These are phyloP conservation scores for Psilocybe tampanensis DNA, from an alignment of 768 basidiomycete species.

Conservation along the genomic window DNA sequence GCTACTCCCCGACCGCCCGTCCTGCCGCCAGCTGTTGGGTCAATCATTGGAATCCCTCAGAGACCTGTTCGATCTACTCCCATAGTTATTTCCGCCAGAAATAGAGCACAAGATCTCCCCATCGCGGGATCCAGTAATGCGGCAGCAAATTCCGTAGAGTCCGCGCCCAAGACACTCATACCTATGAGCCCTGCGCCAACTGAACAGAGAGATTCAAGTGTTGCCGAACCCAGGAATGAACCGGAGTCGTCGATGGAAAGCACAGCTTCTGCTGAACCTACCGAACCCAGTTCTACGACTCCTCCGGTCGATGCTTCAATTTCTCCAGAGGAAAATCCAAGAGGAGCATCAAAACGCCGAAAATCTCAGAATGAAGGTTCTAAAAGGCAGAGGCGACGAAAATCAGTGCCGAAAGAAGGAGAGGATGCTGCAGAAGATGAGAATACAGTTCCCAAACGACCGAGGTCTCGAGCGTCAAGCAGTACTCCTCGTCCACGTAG, in stretches of 20 bases:
- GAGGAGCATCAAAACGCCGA: neutral
- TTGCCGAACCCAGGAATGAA: too few relatives aligned
- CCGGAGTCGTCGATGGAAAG: neutral
- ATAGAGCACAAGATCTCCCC: neutral
- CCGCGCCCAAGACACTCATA: neutral
- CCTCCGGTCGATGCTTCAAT: neutral
- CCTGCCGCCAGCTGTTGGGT: slow-evolving; percentile 5
- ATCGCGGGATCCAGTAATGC: neutral
- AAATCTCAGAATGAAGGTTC: slow-evolving; percentile 3
- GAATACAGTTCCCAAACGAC: slow-evolving; percentile 11
- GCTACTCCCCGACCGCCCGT: neutral
- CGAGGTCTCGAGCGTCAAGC: slow-evolving; percentile 23
- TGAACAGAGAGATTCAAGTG: too few relatives aligned
- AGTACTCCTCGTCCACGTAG: slow-evolving; percentile 38
- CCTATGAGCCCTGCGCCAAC: too few relatives aligned
- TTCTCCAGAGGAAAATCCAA: neutral
- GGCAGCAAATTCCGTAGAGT: neutral
- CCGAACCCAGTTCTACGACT: slow-evolving; percentile 3
- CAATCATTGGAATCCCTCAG: slow-evolving; percentile 8
- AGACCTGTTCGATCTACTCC: slow-evolving; percentile 9
- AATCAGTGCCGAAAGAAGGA: slow-evolving; percentile 6
- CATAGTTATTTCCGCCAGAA: neutral
- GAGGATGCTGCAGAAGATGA: slow-evolving; percentile 13
- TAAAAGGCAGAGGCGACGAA: slow-evolving; percentile 18
- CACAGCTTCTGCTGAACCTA: neutral